Evolutionary conservation across 768 basidiomycete species (phyloP).

Genomic region (Mycena belliarum): DNA sequence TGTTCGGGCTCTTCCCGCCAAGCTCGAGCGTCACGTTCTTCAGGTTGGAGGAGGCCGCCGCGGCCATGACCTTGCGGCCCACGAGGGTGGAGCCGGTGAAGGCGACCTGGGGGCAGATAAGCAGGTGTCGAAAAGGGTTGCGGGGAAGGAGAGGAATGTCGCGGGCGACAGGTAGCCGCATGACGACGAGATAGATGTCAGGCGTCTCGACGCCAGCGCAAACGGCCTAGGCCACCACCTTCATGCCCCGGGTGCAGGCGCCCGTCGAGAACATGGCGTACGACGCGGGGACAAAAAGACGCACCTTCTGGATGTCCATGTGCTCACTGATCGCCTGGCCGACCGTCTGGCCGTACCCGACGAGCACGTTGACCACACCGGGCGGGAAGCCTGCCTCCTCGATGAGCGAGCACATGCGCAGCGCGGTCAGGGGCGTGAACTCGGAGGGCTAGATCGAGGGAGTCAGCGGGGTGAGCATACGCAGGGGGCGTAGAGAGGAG

Average conservation of each 20-base stretch:
- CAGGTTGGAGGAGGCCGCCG: slow-evolving; percentile 70
- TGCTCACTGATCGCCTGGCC: slow-evolving; percentile 71
- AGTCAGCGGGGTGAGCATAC: not conserved
- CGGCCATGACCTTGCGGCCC: slow-evolving; percentile 71
- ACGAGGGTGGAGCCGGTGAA: slow-evolving; percentile 79
- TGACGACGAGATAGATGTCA: no score
- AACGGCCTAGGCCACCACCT: no score
- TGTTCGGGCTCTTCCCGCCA: slow-evolving; percentile 64
- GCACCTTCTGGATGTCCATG: slow-evolving; percentile 57
- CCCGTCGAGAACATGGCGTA: no score
- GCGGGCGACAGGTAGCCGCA: no score
- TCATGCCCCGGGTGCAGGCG: no score
- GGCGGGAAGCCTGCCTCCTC: slow-evolving; percentile 74
- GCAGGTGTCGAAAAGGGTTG: not conserved
- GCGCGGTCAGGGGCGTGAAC: slow-evolving; percentile 67
- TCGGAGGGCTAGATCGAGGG: slow-evolving; percentile 58
- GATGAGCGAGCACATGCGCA: slow-evolving; percentile 51
- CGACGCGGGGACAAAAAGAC: no score
- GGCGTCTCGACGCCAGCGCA: no score
- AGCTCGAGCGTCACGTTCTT: slow-evolving; percentile 77
- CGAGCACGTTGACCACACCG: slow-evolving; percentile 73
- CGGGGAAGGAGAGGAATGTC: not conserved
- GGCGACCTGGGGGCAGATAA: slow-evolving; percentile 40
- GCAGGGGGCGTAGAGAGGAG: not conserved
- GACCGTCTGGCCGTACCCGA: slow-evolving; percentile 54